Base-by-base conservation (phyloP, 1,139 yeast species). In the Candida sanyaensis region DNA sequence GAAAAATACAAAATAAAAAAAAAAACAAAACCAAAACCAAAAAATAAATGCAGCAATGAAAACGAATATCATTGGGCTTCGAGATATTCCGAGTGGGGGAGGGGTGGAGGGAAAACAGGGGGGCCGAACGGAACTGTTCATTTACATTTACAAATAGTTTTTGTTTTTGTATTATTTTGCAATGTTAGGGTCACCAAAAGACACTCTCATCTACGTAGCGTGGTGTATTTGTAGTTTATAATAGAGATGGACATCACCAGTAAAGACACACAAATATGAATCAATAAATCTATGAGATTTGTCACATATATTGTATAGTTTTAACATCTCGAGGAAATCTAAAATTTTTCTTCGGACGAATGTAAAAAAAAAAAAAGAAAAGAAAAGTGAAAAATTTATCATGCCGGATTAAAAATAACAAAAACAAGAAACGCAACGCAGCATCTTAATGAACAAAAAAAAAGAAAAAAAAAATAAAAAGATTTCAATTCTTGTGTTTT, bases 61-160 rank as follows among this genome's bases (percentile, higher is more conserved):
- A 33, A n/a, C n/a, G n/a, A 13, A 13, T 13, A 13, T 33, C 10
- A 10, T 9, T 36, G 23, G 28, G 29, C n/a, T 17, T n/a, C 10
- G n/a, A 26, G 12, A 23, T 36, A 36, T 36, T 36, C 39, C 39
- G 39, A 23, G 39, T 24, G 39, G 12, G 34, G 39, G 39, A 17
- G 21, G 21, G 21, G n/a, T n/a, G n/a, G n/a, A n/a, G n/a, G n/a
- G n/a, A n/a, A n/a, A n/a, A n/a, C n/a, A n/a, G 3, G 21, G 21
- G 21, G 21, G 21, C 21, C 39, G 39, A 36, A 36, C 39, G 39
- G 39, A 36, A 23, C 39, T 36, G 11, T 36, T 36, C 24, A 24
- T 36, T 11, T 9, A 17, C 21, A 17, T 2, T 3, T 17, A 17
- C 21, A 17, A 17, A 3, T 3, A 17, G 21, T 17, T 24, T 36